phyloP scores from a whole-genome alignment of 768 basidiomycete genomes.

The Trametes meyenii region DNA sequence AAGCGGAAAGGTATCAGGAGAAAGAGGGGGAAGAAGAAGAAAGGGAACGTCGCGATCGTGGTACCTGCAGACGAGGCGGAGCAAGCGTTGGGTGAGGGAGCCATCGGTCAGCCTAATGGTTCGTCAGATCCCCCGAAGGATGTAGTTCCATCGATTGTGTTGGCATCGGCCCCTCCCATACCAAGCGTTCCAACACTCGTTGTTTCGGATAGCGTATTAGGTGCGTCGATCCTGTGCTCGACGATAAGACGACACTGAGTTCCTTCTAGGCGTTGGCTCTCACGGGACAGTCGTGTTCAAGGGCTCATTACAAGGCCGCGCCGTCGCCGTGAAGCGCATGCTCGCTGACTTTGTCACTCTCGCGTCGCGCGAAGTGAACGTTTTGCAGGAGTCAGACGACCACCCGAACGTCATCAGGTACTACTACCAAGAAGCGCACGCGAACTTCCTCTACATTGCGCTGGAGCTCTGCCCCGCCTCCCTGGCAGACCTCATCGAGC shows the following conservation, averaged over 20 bases:
- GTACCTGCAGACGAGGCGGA: constrained; percentile 19
- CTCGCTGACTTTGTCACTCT: constrained; percentile 95
- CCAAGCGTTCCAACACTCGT: constrained; percentile 52
- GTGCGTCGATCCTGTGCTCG: constrained; percentile 43
- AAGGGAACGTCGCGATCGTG: constrained; percentile 23
- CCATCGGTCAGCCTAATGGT: constrained; percentile 13
- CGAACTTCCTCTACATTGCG: constrained; percentile 96
- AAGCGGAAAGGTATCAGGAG: constrained; percentile 38
- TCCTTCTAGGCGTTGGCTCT: constrained; percentile 79
- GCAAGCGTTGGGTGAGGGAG: constrained; percentile 28
- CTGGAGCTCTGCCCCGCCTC: constrained; percentile 93
- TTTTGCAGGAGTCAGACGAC: constrained; percentile 96
- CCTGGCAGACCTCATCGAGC: constrained; percentile 85
- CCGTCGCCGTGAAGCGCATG: constrained; percentile 97
- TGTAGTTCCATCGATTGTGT: constrained; percentile 22
- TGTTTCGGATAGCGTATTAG: constrained; percentile 76
- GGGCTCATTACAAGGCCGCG: constrained; percentile 94
- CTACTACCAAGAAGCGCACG: constrained; percentile 94
- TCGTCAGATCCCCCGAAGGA: constrained; percentile 17
- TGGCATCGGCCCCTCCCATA: constrained; percentile 27
- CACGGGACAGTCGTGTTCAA: constrained; percentile 96
- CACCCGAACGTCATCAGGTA: constrained; percentile 99
- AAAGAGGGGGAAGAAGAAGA: constrained; percentile 38
- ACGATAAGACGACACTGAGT: background rate
- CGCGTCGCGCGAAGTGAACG: constrained; percentile 88